A percentile compares a stretch with the other conserved stretches of the same genome.
Evolutionary conservation across 1,139 yeast genomes (phyloP).

Genomic region (Magnusiomyces suaveolens): DNA sequence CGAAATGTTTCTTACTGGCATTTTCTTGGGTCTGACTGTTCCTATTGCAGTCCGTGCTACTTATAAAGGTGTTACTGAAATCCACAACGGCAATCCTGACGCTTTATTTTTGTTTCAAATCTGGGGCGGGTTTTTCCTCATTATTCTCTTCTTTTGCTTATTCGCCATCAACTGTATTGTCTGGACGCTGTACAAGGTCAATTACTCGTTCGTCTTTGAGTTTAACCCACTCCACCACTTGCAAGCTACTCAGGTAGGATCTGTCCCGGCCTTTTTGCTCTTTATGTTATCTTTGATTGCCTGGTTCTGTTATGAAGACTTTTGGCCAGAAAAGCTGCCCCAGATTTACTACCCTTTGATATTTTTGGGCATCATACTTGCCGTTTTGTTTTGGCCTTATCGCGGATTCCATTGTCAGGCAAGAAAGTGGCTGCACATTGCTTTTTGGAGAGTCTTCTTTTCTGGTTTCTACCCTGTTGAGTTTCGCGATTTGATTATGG

Average conservation of each 20-base stretch:
- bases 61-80: constrained; percentile 39
- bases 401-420: constrained; percentile 44
- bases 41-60: constrained; percentile 52
- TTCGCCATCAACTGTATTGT: constrained; percentile 62
- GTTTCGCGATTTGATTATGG: constrained; percentile 84
- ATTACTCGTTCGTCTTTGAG: constrained; percentile 88
- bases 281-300: constrained; percentile 49
- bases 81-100: constrained; percentile 21
- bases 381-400: constrained; percentile 53
- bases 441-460: constrained; percentile 60
- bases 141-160: constrained; percentile 48
- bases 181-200: constrained; percentile 68
- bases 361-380: constrained; percentile 46
- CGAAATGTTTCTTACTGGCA: constrained; percentile 38
- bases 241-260: constrained; percentile 53
- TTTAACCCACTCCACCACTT: constrained; percentile 64
- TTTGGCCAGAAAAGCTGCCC: constrained; percentile 51
- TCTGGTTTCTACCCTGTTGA: constrained; percentile 93
- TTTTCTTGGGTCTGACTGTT: constrained; percentile 58
- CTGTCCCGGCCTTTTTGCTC: constrained; percentile 52
- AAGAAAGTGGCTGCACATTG: constrained; percentile 64
- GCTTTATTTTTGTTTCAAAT: constrained; percentile 55
- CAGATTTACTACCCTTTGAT: constrained; percentile 79
- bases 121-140: constrained; percentile 83
- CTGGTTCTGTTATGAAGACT: constrained; percentile 68